Evolutionary conservation across 1,284 basidiomycete species (phyloP), one percentile per base, ranked within the genome.

Genomic region (Rhodotorula glutinis): DNA sequence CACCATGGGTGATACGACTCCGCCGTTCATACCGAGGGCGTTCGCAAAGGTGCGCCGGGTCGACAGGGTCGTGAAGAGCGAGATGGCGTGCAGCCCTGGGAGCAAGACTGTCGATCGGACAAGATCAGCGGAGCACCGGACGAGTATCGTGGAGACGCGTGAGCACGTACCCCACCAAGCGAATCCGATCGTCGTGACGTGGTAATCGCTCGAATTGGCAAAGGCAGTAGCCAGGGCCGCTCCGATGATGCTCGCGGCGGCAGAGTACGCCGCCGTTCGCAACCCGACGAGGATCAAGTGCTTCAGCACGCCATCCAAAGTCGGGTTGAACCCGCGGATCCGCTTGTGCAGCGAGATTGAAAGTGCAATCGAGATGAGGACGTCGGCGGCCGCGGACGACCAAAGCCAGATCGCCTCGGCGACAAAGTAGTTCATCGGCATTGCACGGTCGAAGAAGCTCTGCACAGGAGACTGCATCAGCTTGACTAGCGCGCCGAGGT

Each of bases 11-110:
- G 49, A 27, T 7, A 51, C 21, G 25, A 51, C 49, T 3, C 49
- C 49, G 10, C 49, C 49, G 49, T 51, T 51, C 49, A 14, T 10
- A 9, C 55, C 55, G 41, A 66, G 65, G 17, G 46, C 52, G 9
- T 49, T n/a, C 25, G 53, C 25, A 51, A 67, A 27, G 8, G 19
- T 21, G 23, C 53, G 55, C 11, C 65, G 60, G 1, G 62, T 41
- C 21, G 44, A 33, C 43, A 70, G 59, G 25, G 65, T 70, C 47
- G 62, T 63, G 53, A 57, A 53, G 47, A 70, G 63, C 13, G 69
- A 65, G 46, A 70, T 56, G 47, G 65, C 65, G 62, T 70, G 66
- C 16, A 64, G 61, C 4, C 62, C 56, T 2, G 69, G 59, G 10
- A 70, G 63, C 9, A 64, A 60, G 21, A 57, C 60, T 61, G 27